These are phyloP conservation scores for Trichophyton equinum DNA, from an alignment of 2,329 filamentous ascomycete genomes.

Conservation along the genomic window DNA sequence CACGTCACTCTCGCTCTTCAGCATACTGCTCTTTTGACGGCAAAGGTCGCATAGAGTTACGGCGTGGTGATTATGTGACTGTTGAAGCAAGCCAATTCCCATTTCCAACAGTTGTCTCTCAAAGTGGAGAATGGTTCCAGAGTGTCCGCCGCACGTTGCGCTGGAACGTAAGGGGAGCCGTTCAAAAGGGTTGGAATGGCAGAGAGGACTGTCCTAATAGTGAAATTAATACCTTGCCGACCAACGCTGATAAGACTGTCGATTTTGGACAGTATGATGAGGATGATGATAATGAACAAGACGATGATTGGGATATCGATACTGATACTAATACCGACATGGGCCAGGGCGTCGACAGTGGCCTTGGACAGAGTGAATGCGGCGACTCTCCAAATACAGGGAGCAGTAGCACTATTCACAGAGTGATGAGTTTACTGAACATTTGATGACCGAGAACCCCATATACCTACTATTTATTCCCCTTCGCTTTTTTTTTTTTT, in stretches of 20 bases:
- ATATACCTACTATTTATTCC: neutral
- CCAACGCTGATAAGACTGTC: neutral
- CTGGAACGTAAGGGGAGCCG: slow-evolving; percentile 88
- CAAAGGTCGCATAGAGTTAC: slow-evolving; percentile 86
- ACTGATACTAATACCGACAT: slow-evolving; percentile 46
- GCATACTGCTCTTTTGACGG: slow-evolving; percentile 97
- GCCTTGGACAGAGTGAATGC: slow-evolving; percentile 52
- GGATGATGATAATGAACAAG: slow-evolving; percentile 41
- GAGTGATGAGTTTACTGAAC: slow-evolving; percentile 62
- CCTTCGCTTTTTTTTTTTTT: neutral
- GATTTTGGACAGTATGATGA: slow-evolving; percentile 18
- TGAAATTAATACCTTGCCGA: slow-evolving; percentile 7
- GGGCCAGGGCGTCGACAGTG: slow-evolving; percentile 31
- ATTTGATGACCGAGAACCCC: slow-evolving; percentile 32
- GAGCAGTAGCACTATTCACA: slow-evolving; percentile 52
- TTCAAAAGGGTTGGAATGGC: slow-evolving; percentile 70
- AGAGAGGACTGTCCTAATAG: slow-evolving; percentile 26
- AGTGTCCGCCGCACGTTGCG: slow-evolving; percentile 81
- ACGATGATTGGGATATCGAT: slow-evolving; percentile 83
- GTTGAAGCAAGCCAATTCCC: slow-evolving; percentile 93
- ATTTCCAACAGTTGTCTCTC: slow-evolving; percentile 88
- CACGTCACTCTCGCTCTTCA: slow-evolving; percentile 71
- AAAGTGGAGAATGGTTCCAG: slow-evolving; percentile 89
- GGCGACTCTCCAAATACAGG: slow-evolving; percentile 42
- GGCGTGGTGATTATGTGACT: slow-evolving; percentile 87